Base-by-base conservation (phyloP, 148 eudicot species). In the Nepenthes gracilis region DNA sequence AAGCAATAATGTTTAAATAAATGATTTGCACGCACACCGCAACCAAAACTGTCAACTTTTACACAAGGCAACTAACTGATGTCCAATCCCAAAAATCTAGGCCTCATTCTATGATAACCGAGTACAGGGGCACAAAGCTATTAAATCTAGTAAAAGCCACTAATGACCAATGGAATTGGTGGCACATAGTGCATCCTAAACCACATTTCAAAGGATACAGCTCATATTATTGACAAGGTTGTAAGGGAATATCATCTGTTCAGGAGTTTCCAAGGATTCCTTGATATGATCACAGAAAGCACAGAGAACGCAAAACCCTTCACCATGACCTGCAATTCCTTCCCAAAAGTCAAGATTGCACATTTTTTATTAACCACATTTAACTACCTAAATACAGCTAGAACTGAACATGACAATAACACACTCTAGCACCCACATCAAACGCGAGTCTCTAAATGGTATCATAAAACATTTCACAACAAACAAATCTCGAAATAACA, bases 231-330 rank as follows among this genome's bases (percentile, higher is more conserved):
- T 65, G 55, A 79, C 90, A 64, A 92, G 69, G 55, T 70, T 68
- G 45, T 43, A 47, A 35, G 98, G 96, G 12, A 61, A 69, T 48
- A 84, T 58, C 43, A 63, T 65, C 37, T 62, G 37, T 12, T 75
- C 80, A 6, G 64, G 70, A 52, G 58, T 56, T 37, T 55, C 34
- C 53, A 87, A 36, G 35, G 90, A 80, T 36, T 5, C 49, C 63
- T 74, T 77, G 55, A 87, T 74, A 47, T 76, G 93, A 52, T 68
- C 63, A 62, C 79, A 67, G 32, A 92, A 74, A 36, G 85, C 81
- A 63, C 88, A 83, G 32, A 92, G 67, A 35, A 82, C 72, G 63
- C 96, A 92, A 47, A 85, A 83, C 10, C 76, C 79, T 64, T 67
- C 69, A 32, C 32, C 52, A 53, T 71, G 38, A 62, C 77, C 96